Base-by-base conservation (phyloP, 78 protist genomes). In the Chrysochromulina tobinii region DNA sequence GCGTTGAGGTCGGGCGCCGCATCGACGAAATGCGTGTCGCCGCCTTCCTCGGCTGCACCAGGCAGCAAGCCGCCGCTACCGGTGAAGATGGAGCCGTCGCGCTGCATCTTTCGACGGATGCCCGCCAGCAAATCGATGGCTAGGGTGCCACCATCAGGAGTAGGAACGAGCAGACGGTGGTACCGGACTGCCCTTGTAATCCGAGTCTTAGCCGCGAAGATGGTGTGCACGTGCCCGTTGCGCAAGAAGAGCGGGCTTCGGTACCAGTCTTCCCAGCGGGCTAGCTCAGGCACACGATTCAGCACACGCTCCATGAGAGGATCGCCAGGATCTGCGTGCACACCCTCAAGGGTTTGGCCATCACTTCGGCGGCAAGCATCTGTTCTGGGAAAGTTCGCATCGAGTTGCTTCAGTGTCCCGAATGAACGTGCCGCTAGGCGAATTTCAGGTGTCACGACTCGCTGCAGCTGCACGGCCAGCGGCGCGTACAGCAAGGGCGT, bases 101-200 rank as follows among this genome's bases (percentile, higher is more conserved):
- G 7, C 64, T 59, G 64, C 64, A 7, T 59, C 64, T 3, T 51
- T 12, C 55, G 15, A 9, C 59, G 21, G 14, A 75, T 17, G 64
- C 64, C 64, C 25, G 27, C 3, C 18, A 79, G 87, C 87, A 79
- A 2, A 48, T 79, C 87, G 64, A 79, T 11, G 48, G 87, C 87
- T 59, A 79, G 87, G 53, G 87, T 79, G 87, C 87, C 87, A 14
- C 87, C 87, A 64, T 79, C 87, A 0, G 87, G 87, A 27, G 87
- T 79, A 48, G 21, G 38, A 4, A 79, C 23, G 14, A 79, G 87
- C 48, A 21, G n/a, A 27, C 87, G 87, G 58, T 54, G 11, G 87
- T 79, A 79, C 8, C 9, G 14, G 51, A 79, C 87, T 4, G 58
- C 20, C 23, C 87, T 59, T 23, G 87, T 79, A 50, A 12, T 1